These are phyloP conservation scores for Apiotrichum porosum DNA, from an alignment of 1,284 basidiomycete genomes.

Conservation along the genomic window DNA sequence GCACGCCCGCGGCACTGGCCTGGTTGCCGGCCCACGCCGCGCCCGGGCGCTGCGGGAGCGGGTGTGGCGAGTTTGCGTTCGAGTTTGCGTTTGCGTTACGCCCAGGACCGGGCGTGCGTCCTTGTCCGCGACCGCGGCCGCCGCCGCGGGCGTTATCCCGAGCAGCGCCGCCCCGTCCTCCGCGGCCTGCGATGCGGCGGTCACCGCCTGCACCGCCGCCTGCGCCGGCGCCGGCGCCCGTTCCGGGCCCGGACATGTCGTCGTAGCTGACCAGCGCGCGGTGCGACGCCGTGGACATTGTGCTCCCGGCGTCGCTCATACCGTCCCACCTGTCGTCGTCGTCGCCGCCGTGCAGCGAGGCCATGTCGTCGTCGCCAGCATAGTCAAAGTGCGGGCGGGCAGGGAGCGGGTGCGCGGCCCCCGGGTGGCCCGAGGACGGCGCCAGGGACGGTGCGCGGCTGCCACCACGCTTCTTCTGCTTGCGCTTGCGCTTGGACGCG, in stretches of 20 bases:
- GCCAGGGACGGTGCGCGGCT: slow-evolving; percentile 1
- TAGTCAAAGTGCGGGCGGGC: slow-evolving; percentile 40
- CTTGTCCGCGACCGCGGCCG: slow-evolving; percentile 19
- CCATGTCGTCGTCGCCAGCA: slow-evolving; percentile 20
- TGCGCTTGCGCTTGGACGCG: slow-evolving; percentile 45
- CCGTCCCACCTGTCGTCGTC: slow-evolving; percentile 17
- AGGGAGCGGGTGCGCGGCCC: slow-evolving; percentile 17
- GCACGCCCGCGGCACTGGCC: not conserved
- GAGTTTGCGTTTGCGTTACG: no score
- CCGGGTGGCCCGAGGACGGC: not conserved
- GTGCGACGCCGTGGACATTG: slow-evolving; percentile 1
- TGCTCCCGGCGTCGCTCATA: slow-evolving; percentile 15
- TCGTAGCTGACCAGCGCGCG: slow-evolving; percentile 17
- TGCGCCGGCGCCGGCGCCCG: slow-evolving; percentile 5
- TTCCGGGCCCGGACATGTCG: slow-evolving; percentile 9
- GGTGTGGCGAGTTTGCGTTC: slow-evolving; percentile 1
- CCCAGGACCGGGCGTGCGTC: no score
- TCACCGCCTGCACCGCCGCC: slow-evolving; percentile 17
- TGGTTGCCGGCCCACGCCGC: not conserved
- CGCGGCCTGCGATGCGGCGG: slow-evolving; percentile 17
- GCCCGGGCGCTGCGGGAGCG: slow-evolving; percentile 2
- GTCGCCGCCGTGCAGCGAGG: slow-evolving; percentile 25
- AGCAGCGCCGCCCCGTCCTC: slow-evolving; percentile 14
- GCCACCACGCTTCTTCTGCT: slow-evolving; percentile 4
- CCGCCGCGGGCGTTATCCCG: slow-evolving; percentile 16